Evolutionary conservation across 768 basidiomycete genomes (phyloP), one percentile per base, ranked within the genome.

Genomic region (Collybiopsis luxurians): DNA sequence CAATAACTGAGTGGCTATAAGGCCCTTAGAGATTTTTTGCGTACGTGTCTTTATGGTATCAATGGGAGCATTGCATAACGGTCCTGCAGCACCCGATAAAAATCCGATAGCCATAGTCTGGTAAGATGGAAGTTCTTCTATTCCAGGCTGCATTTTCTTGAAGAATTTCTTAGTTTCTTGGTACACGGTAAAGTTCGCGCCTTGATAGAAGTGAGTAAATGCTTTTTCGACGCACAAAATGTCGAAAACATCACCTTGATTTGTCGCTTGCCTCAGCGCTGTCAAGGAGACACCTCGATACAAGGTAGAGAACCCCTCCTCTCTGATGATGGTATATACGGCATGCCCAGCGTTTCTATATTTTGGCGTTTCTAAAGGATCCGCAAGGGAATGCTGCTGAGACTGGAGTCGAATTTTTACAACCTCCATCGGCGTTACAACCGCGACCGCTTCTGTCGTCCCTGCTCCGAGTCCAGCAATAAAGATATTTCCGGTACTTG

Each of bases 351-450:
- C 97, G 74, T 97, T 98, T 26, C 96, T 83, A 72, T 99, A 99
- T 70, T 90, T 83, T 3, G 97, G 97, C 17, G 84, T 78, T 67
- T 99, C 97, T 53, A 96, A 73, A 34, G 97, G 97, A 72, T 99
- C 97, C 5, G 95, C 92, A 47, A 99, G 79, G 21, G 96, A 98
- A 71, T 98, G 97, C 67, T 91, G 89, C 67, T 99, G 97, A 2
- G 97, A 95, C 73, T 99, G 97, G 64, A 99, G 75, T 26, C 97
- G 85, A 67, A 99, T 98, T 79, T 98, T 98, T 69, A 99, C 92
- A 21, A 98, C 97, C 69, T 99, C 97, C 97, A 99, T 98, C 0
- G 97, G 97, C 44, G 91, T 96, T 11, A 99, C 97, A 44, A 99
- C 93, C 15, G 85, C 79, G 17, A 99, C 84, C 1, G 95, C 97